Conservation (phyloP, 2,329 filamentous ascomycete species). For the Xylaria polymorpha region DNA sequence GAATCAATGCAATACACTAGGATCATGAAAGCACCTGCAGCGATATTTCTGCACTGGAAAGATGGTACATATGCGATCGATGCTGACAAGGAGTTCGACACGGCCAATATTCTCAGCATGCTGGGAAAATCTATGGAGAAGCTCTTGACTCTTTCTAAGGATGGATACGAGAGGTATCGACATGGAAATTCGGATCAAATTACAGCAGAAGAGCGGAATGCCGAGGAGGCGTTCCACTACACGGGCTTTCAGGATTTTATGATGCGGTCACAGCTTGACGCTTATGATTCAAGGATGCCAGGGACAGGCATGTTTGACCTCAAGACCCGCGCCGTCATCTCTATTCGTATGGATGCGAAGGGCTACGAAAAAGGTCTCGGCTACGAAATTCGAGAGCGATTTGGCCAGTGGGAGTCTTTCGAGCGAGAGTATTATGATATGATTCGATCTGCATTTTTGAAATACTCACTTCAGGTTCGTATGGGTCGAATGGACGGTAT, state of each 20-base stretch:
- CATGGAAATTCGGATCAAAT: constrained; percentile 74
- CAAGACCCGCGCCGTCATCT: constrained; percentile 92
- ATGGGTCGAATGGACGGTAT: constrained; percentile 99
- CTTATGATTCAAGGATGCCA: constrained; percentile 84
- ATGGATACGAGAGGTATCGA: constrained; percentile 88
- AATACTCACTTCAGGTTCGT: constrained; percentile 95
- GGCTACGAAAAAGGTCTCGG: constrained; percentile 80
- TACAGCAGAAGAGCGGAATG: constrained; percentile 75
- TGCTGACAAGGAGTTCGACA: constrained; percentile 91
- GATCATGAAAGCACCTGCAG: constrained; percentile 77
- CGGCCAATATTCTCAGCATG: constrained; percentile 86
- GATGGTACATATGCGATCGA: constrained; percentile 94
- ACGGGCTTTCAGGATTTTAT: constrained; percentile 87
- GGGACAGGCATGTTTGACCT: constrained; percentile 95
- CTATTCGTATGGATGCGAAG: constrained; percentile 86
- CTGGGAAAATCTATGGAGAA: constrained; percentile 98
- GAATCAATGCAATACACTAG: constrained; percentile 75
- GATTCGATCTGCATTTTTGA: constrained; percentile 92
- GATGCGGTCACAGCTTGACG: constrained; percentile 95
- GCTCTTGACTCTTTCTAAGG: constrained; percentile 82
- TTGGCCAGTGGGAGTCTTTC: constrained; percentile 88
- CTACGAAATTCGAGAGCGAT: constrained; percentile 83
- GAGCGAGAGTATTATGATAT: constrained; percentile 98
- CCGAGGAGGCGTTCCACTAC: constrained; percentile 86
- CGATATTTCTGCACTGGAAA: constrained; percentile 84